Conservation (phyloP, 345 rosid species). For the Eucalyptus fibrosa region DNA sequence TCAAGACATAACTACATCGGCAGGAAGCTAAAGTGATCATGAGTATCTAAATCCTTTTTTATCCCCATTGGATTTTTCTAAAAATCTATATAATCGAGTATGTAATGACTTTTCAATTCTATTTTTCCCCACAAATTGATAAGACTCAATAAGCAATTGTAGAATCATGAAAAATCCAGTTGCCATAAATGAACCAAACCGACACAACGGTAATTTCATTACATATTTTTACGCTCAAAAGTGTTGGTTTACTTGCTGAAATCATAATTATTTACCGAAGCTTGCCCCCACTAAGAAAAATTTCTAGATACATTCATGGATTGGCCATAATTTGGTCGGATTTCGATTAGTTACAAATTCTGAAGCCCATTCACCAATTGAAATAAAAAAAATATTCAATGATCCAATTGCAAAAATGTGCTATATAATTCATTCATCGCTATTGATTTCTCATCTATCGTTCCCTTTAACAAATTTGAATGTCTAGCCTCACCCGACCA, state of each 20-base stretch:
- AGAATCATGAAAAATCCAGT: background rate
- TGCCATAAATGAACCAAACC: background rate
- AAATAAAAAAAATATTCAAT: too few species aligned
- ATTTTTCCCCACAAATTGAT: background rate
- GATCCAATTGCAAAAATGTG: background rate
- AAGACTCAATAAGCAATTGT: background rate
- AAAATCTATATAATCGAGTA: too few species aligned
- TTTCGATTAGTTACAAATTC: background rate
- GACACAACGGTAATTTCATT: background rate
- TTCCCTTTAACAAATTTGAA: too few species aligned
- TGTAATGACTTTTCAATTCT: too few species aligned
- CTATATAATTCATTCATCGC: background rate
- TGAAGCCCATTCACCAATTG: background rate
- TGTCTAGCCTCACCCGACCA: too few species aligned
- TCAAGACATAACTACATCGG: too few species aligned
- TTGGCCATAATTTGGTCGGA: background rate
- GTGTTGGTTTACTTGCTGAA: background rate
- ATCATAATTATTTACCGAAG: too few species aligned
- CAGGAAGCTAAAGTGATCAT: too few species aligned
- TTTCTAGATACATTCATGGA: background rate
- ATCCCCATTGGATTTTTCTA: too few species aligned
- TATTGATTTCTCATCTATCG: background rate
- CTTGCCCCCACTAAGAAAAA: too few species aligned
- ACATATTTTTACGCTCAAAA: too few species aligned
- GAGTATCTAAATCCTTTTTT: too few species aligned